phyloP scores from a whole-genome alignment of 202 grass and related monocot species.

The Bolboschoenoplectus hybrid region DNA sequence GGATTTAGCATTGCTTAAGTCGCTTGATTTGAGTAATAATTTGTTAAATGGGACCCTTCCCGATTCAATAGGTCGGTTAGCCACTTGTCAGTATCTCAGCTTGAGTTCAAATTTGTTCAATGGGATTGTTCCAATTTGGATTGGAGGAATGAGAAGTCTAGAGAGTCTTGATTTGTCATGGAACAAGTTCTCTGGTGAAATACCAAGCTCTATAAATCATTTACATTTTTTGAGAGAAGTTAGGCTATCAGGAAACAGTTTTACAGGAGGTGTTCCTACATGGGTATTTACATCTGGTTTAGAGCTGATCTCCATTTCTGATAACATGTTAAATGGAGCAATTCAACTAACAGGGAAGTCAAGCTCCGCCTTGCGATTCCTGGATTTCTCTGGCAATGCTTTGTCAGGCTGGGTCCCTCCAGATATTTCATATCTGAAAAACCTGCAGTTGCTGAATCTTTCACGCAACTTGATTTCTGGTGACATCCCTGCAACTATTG shows the following conservation, averaged over 20 bases:
- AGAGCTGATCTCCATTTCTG: conserved; percentile 61
- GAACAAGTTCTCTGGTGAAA: conserved; percentile 64
- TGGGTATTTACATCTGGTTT: conserved; percentile 77
- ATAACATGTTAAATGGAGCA: conserved; percentile 62
- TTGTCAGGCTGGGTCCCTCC: conserved; percentile 72
- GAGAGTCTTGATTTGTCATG: conserved; percentile 73
- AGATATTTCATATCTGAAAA: conserved; percentile 47
- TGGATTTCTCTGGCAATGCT: conserved; percentile 80
- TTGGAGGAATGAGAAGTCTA: conserved; percentile 76
- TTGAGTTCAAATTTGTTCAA: conserved; percentile 64
- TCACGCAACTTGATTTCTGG: conserved; percentile 70
- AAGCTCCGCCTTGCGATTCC: conserved; percentile 38
- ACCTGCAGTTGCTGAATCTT: conserved; percentile 68
- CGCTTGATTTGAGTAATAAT: conserved; percentile 70
- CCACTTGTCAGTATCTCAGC: conserved; percentile 55
- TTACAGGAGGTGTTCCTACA: conserved; percentile 72
- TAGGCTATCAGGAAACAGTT: conserved; percentile 67
- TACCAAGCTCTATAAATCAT: conserved; percentile 62
- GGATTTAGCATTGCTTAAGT: conserved; percentile 63
- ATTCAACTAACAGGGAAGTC: conserved; percentile 51
- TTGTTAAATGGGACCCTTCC: conserved; percentile 64
- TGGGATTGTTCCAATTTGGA: conserved; percentile 69
- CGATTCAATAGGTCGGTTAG: conserved; percentile 60
- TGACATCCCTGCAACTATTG: conserved; percentile 62
- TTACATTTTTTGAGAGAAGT: conserved; percentile 58